A percentile compares a stretch with the other conserved stretches of the same genome.
phyloP scores from a whole-genome alignment of 106 monocot genomes.

The Dendrobium officinale region DNA sequence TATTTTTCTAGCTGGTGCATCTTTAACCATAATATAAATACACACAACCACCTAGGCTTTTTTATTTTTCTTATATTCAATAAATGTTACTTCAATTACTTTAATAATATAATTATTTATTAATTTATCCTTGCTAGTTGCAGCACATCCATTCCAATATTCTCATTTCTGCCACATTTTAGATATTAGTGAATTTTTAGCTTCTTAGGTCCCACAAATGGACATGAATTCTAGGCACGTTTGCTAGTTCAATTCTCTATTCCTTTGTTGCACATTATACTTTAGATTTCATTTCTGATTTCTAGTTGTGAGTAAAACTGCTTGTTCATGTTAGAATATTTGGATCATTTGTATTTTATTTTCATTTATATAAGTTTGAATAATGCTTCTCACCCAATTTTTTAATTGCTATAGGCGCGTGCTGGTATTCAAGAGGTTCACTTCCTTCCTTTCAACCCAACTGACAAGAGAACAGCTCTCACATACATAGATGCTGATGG shows the following conservation, averaged over 20 bases:
- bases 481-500: constrained; percentile 48
- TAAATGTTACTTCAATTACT: background rate
- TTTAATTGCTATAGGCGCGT: constrained; percentile 31
- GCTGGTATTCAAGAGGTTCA: constrained; percentile 43
- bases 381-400: background rate
- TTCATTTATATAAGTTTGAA: background rate
- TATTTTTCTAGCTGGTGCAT: background rate
- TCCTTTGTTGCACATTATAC: background rate
- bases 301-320: background rate
- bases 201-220: background rate
- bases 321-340: background rate
- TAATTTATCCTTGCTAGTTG: background rate
- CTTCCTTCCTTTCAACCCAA: constrained; percentile 58
- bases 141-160: background rate
- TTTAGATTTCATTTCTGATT: background rate
- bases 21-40: background rate
- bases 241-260: background rate
- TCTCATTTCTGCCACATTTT: background rate
- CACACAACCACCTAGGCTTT: background rate
- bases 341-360: background rate
- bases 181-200: background rate
- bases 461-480: constrained; percentile 57
- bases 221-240: background rate
- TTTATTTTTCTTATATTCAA: background rate
- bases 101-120: background rate